Percentiles rank a stretch among this genome's conserved stretches.
Evolutionary conservation across 2,329 filamentous ascomycete species (phyloP).

Genomic region (Dryadomyces sulphureus): DNA sequence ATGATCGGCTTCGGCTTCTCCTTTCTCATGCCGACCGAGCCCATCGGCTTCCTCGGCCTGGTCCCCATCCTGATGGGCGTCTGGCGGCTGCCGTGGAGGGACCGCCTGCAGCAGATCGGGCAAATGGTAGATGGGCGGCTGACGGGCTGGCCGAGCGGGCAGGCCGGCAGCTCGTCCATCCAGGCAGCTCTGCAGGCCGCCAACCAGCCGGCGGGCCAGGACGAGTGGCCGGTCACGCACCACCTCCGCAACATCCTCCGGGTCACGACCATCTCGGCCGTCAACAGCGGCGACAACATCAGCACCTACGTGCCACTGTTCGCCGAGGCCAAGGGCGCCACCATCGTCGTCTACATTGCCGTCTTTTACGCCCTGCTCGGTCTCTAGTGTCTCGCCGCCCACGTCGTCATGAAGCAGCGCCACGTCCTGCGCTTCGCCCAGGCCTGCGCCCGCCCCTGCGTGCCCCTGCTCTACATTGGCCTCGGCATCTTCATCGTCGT

Average conservation of each 20-base stretch:
- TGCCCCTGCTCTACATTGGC: conserved; percentile 19
- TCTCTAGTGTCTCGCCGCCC: conserved; percentile 17
- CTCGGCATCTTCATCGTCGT: conserved; percentile 19
- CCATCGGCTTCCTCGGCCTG: conserved; percentile 21
- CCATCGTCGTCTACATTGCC: conserved; percentile 19
- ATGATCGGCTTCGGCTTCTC: conserved; percentile 20
- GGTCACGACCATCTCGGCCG: conserved; percentile 15
- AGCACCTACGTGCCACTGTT: conserved; percentile 21
- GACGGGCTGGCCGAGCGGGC: no score
- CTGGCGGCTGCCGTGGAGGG: conserved; percentile 16
- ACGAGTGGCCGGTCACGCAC: no score
- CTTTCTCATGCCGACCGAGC: conserved; percentile 17
- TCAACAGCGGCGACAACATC: conserved; percentile 22
- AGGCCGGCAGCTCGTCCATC: no score
- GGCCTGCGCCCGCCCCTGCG: conserved; percentile 13
- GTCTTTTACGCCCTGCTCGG: conserved; percentile 19
- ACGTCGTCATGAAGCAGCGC: conserved; percentile 17
- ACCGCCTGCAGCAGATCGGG: no score
- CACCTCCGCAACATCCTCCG: conserved; percentile 16
- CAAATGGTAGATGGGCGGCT: no score
- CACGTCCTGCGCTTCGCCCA: conserved; percentile 15
- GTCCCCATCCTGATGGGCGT: conserved; percentile 18
- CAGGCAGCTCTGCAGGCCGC: no score
- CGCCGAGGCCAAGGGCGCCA: conserved; percentile 16
- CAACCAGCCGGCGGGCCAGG: no score